These are phyloP conservation scores for Hygrocybe punicea DNA, from an alignment of 768 basidiomycete species.

Conservation along the genomic window DNA sequence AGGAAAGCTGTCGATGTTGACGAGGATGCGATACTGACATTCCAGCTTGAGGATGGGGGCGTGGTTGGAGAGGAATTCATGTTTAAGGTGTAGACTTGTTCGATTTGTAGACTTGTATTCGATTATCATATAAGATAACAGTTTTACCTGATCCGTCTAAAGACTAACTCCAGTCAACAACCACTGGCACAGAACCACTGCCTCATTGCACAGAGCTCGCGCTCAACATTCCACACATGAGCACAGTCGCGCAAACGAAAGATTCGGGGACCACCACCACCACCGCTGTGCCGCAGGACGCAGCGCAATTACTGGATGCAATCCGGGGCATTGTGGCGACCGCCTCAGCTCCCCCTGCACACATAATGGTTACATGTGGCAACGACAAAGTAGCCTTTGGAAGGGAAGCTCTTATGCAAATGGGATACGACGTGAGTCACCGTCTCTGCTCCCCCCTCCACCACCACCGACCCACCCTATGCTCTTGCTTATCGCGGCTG, in stretches of 20 bases:
- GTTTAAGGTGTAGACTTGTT: not conserved
- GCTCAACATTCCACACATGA: too few species aligned
- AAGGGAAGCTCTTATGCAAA: not conserved
- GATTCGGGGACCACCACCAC: too few species aligned
- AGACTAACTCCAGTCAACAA: too few species aligned
- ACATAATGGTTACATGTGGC: not conserved
- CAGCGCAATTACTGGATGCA: not conserved
- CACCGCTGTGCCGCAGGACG: not conserved
- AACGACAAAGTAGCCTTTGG: not conserved
- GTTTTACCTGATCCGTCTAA: too few species aligned
- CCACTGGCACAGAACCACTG: too few species aligned
- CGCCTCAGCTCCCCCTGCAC: not conserved
- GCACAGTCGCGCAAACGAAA: too few species aligned
- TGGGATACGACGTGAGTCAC: not conserved
- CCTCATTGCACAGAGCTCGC: too few species aligned
- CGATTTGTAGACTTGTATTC: not conserved
- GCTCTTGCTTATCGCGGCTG: not conserved
- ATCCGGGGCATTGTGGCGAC: not conserved
- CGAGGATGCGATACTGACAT: not conserved
- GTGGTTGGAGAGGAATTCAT: not conserved
- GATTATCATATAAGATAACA: too few species aligned
- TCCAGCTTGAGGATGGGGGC: not conserved
- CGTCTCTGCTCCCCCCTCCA: not conserved
- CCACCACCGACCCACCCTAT: not conserved
- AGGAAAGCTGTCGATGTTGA: not conserved